These are phyloP conservation scores for Vanderwaltozyma polyspora DNA, from an alignment of 805 yeast species.

Conservation along the genomic window DNA sequence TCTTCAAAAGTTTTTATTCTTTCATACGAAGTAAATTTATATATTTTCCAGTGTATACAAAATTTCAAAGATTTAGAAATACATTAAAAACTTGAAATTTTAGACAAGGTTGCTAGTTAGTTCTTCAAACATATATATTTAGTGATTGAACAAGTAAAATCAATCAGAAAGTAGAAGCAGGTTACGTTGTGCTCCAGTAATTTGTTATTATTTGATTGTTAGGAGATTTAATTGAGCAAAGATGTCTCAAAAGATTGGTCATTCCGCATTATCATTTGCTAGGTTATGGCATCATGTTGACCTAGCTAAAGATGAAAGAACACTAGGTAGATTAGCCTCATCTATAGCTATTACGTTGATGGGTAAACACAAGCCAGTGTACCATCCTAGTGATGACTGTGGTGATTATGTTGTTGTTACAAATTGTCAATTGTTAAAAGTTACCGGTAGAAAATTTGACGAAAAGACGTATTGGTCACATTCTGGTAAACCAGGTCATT, in stretches of 20 bases:
- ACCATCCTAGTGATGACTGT: conserved; percentile 64
- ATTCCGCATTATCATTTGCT: conserved; percentile 65
- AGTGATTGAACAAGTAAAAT: too few relatives aligned
- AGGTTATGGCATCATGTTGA: conserved; percentile 95
- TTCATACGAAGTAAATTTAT: too few relatives aligned
- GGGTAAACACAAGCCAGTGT: conserved; percentile 96
- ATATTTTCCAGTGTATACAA: too few relatives aligned
- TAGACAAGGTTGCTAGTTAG: too few relatives aligned
- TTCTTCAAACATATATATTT: too few relatives aligned
- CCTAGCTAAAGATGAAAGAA: conserved; percentile 68
- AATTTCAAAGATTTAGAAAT: too few relatives aligned
- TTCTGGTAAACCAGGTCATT: conserved; percentile 79
- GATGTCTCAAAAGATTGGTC: conserved; percentile 29
- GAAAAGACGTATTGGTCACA: conserved; percentile 85
- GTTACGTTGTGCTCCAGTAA: too few relatives aligned
- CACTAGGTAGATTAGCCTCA: conserved; percentile 87
- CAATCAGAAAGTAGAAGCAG: too few relatives aligned
- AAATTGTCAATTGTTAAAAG: conserved; percentile 68
- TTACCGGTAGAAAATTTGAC: conserved; percentile 76
- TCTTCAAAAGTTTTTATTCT: too few relatives aligned
- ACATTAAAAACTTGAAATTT: too few relatives aligned
- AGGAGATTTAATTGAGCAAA: too few relatives aligned
- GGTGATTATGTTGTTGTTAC: conserved; percentile 98
- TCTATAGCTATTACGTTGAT: conserved; percentile 76
- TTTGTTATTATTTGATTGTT: too few relatives aligned